Evolutionary conservation across 140 eudicot genomes (phyloP).

Genomic region (Stevia rebaudiana): DNA sequence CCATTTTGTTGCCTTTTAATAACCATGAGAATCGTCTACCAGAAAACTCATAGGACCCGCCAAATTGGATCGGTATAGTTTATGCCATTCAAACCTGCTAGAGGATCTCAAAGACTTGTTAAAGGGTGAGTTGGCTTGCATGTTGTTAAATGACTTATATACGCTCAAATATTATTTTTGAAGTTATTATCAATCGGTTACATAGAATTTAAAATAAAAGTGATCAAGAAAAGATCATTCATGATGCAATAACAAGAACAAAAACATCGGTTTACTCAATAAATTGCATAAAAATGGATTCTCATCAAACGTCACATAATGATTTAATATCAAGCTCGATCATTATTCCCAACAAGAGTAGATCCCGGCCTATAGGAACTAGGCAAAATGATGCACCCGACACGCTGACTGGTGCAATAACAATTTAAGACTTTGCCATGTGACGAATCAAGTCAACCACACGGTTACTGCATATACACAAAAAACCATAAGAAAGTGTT

Average conservation of each 20-base stretch:
- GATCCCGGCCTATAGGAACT: slow-evolving; percentile 1
- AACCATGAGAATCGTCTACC: too few species aligned
- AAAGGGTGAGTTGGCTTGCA: neutral
- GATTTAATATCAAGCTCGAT: slow-evolving; percentile 6
- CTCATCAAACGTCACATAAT: slow-evolving; percentile 7
- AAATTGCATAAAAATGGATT: neutral
- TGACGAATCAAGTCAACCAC: slow-evolving; percentile 81
- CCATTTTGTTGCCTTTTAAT: too few species aligned
- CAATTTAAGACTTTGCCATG: slow-evolving; percentile 46
- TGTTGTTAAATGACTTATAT: neutral
- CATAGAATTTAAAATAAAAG: neutral
- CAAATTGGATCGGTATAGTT: too few species aligned
- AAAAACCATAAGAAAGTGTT: too few species aligned
- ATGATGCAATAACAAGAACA: neutral
- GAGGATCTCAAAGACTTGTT: too few species aligned
- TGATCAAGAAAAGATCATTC: neutral
- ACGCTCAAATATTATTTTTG: neutral
- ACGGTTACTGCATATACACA: slow-evolving; percentile 87
- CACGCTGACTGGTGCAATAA: neutral
- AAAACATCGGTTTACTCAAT: neutral
- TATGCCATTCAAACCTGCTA: too few species aligned
- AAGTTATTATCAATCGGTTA: neutral
- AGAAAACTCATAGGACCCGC: too few species aligned
- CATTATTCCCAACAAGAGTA: slow-evolving; percentile 16
- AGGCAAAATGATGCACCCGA: slow-evolving; percentile 13